Conservation (phyloP, 768 basidiomycete genomes). For the Chalciporus pseudorubinellus region DNA sequence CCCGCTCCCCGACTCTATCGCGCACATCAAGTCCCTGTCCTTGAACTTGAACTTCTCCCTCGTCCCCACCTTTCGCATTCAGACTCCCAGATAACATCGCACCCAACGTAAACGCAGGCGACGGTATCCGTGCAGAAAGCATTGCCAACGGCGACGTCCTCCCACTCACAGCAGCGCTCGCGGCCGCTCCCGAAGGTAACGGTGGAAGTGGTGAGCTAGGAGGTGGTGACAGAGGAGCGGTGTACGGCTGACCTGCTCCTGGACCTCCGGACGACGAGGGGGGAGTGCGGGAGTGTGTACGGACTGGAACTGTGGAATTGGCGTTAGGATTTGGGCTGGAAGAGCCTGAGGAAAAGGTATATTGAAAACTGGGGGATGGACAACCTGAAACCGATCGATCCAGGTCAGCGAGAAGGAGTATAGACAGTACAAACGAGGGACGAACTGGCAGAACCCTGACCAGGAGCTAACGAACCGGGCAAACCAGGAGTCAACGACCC, state of each 20-base stretch:
- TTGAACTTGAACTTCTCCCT: not conserved
- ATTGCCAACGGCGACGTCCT: constrained; percentile 16
- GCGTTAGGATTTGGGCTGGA: constrained; percentile 2
- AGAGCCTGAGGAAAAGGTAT: constrained; percentile 18
- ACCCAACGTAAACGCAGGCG: constrained; percentile 1
- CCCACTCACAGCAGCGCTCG: constrained; percentile 14
- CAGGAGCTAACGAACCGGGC: constrained; percentile 18
- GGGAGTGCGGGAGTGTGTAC: constrained; percentile 9
- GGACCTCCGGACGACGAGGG: constrained; percentile 2
- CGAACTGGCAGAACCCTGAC: constrained; percentile 23
- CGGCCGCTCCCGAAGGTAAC: constrained; percentile 12
- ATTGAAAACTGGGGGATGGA: constrained; percentile 22
- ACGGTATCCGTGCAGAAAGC: constrained; percentile 12
- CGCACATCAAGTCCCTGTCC: too few species aligned
- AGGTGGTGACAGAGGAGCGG: constrained; percentile 21
- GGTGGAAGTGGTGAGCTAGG: constrained; percentile 23
- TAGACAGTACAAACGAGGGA: constrained; percentile 8
- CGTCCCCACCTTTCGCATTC: not conserved
- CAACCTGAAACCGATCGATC: constrained; percentile 13
- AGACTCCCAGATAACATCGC: not conserved
- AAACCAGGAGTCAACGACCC: constrained; percentile 18
- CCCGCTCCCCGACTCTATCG: not conserved
- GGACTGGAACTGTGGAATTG: not conserved
- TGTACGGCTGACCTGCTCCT: not conserved
- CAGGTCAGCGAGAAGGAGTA: constrained; percentile 4